phyloP scores from a whole-genome alignment of 2,329 filamentous ascomycete genomes.

The Fusarium sp. region DNA sequence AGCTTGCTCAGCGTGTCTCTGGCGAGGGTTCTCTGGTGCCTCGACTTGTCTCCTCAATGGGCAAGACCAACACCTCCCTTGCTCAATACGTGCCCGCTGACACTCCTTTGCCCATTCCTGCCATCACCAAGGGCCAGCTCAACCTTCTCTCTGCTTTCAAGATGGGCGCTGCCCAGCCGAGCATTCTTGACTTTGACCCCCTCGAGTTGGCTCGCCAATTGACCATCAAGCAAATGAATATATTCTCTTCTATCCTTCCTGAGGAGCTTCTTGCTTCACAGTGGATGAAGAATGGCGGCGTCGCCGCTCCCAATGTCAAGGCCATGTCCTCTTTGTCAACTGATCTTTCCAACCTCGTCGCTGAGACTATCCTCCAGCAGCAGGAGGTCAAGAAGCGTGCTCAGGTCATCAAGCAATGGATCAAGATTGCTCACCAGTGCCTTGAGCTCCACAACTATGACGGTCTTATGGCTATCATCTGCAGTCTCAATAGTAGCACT shows the following conservation, averaged over 20 bases:
- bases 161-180: constrained; percentile 73
- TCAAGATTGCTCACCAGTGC: constrained; percentile 90
- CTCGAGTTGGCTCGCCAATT: constrained; percentile 91
- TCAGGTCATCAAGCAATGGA: constrained; percentile 94
- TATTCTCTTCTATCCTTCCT: constrained; percentile 91
- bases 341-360: constrained; percentile 90
- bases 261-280: constrained; percentile 92
- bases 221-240: constrained; percentile 88
- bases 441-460: constrained; percentile 95
- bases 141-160: constrained; percentile 79
- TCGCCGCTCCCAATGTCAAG: constrained; percentile 86
- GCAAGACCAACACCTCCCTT: constrained; percentile 83
- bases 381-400: constrained; percentile 95
- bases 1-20: constrained; percentile 82
- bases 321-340: constrained; percentile 94
- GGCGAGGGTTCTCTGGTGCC: constrained; percentile 81
- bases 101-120: constrained; percentile 74
- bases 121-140: constrained; percentile 80
- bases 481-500: constrained; percentile 90
- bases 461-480: constrained; percentile 95
- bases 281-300: constrained; percentile 90
- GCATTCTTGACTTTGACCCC: constrained; percentile 89
- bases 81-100: constrained; percentile 77
- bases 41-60: constrained; percentile 84
- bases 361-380: constrained; percentile 88